Conservation (phyloP, 148 eudicot genomes). For the Fallopia convolvulus region DNA sequence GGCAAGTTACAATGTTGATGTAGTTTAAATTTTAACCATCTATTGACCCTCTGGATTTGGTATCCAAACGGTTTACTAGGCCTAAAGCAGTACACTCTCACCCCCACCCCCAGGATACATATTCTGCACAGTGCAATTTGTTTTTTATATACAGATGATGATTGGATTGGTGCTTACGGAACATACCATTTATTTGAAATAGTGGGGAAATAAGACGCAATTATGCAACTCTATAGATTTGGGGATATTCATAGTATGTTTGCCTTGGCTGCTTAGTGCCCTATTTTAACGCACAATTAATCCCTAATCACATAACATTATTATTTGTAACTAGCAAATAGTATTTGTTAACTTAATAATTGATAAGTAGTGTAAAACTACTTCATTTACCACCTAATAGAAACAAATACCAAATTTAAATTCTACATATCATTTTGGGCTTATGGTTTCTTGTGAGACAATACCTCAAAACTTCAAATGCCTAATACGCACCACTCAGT, state of each 20-base stretch:
- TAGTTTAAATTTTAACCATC: background rate
- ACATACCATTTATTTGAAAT: background rate
- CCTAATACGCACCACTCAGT: too few species aligned
- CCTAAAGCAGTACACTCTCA: background rate
- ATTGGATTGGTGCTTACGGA: background rate
- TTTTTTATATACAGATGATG: background rate
- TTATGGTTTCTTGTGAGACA: too few species aligned
- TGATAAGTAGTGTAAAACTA: too few species aligned
- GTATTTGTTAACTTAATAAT: too few species aligned
- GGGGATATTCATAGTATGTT: background rate
- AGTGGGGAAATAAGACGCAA: background rate
- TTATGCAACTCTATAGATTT: background rate
- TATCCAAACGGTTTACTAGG: background rate
- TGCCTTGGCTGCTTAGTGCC: too few species aligned
- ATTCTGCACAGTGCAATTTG: background rate
- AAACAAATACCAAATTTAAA: too few species aligned
- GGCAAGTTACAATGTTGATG: background rate
- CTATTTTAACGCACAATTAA: too few species aligned
- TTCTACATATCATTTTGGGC: too few species aligned
- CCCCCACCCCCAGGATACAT: constrained; percentile 4
- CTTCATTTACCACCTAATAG: too few species aligned
- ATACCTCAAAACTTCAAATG: too few species aligned
- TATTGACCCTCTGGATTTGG: background rate
- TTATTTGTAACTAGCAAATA: too few species aligned
- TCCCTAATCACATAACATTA: too few species aligned